Percentiles rank a stretch among this genome's conserved stretches.
Conservation (phyloP, 306 rosid genomes). For the Quercus agrifolia region DNA sequence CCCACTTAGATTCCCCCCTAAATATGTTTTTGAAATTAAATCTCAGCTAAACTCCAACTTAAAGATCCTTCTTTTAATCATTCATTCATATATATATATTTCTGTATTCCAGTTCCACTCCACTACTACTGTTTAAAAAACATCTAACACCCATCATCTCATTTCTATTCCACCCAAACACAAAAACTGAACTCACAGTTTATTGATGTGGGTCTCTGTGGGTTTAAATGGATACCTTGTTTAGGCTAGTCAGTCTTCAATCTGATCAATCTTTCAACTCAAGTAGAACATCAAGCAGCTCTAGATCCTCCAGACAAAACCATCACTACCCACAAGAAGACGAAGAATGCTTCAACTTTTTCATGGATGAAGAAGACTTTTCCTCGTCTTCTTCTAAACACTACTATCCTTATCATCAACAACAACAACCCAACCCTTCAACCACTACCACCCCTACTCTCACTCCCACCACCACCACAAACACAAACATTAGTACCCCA, state of each 20-base stretch:
- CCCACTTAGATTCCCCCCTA: slow-evolving; percentile 20
- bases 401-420: slow-evolving; percentile 46
- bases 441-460: slow-evolving; percentile 27
- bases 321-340: slow-evolving; percentile 37
- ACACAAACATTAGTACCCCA: slow-evolving; percentile 20
- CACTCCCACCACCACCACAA: slow-evolving; percentile 14
- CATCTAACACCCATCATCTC: slow-evolving; percentile 27
- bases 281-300: slow-evolving; percentile 73
- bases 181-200: slow-evolving; percentile 1
- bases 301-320: slow-evolving; percentile 62
- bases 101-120: slow-evolving; percentile 18
- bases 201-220: slow-evolving; percentile 47
- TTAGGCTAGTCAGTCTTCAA: slow-evolving; percentile 70
- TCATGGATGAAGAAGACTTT: slow-evolving; percentile 97
- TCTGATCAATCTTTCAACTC: slow-evolving; percentile 82
- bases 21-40: slow-evolving; percentile 13
- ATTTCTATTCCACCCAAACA: neutral
- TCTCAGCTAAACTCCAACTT: slow-evolving; percentile 31
- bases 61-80: slow-evolving; percentile 12
- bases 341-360: slow-evolving; percentile 96
- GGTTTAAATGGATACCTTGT: slow-evolving; percentile 92
- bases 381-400: slow-evolving; percentile 87
- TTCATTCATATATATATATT: neutral
- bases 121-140: slow-evolving; percentile 47
- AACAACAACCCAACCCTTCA: slow-evolving; percentile 8